Evolutionary conservation across 2,329 filamentous ascomycete species (phyloP).

Genomic region (Fusarium praegraminearum): DNA sequence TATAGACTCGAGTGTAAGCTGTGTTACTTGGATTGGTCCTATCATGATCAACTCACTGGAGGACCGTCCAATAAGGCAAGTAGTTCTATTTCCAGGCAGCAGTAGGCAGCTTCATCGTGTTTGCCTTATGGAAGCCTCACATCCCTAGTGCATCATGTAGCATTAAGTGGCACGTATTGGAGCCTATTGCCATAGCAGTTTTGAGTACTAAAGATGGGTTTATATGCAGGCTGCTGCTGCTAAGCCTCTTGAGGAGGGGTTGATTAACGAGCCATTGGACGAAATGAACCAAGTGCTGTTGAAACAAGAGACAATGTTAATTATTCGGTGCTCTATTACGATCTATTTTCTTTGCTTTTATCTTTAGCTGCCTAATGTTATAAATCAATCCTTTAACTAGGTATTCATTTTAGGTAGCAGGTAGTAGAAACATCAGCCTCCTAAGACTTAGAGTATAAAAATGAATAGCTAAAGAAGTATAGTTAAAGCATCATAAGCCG

Average conservation of each 20-base stretch:
- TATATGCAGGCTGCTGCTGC: constrained; percentile 10
- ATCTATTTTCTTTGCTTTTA: background rate
- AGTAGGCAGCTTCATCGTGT: constrained; percentile 10
- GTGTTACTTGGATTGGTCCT: constrained; percentile 8
- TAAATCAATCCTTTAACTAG: background rate
- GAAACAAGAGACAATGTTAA: background rate
- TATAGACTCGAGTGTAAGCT: constrained; percentile 15
- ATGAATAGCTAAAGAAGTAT: background rate
- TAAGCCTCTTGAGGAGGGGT: constrained; percentile 18
- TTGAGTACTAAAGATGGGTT: background rate
- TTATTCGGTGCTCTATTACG: background rate
- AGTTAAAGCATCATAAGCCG: background rate
- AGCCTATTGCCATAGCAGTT: background rate
- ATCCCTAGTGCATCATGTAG: background rate
- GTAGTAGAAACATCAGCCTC: background rate
- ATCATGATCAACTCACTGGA: background rate
- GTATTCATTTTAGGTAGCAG: background rate
- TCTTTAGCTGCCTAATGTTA: background rate
- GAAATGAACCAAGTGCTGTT: background rate
- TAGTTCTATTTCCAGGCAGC: constrained; percentile 32
- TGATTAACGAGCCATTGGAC: background rate
- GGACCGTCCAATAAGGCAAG: constrained; percentile 8
- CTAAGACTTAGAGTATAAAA: background rate
- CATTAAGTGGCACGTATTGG: background rate
- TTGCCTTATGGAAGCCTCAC: constrained; percentile 8